A percentile compares a stretch with the other conserved stretches of the same genome.
Evolutionary conservation across 1,284 basidiomycete genomes (phyloP).

Genomic region (Pyrrhoderma noxium): DNA sequence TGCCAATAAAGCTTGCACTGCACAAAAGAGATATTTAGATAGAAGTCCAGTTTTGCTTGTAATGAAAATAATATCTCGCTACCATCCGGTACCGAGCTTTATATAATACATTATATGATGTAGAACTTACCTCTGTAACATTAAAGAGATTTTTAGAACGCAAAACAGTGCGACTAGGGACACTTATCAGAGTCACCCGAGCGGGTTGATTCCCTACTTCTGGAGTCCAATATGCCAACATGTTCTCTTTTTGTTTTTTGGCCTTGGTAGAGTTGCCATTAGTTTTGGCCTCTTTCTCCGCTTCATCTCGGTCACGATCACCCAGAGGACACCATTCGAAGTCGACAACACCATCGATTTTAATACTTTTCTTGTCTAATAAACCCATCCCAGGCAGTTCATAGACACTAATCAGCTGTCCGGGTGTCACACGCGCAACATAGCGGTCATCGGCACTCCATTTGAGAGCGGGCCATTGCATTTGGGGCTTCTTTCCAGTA

Average conservation of each 20-base stretch:
- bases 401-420: conserved; percentile 93
- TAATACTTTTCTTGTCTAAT: conserved; percentile 95
- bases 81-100: conserved; percentile 1
- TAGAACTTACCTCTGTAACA: conserved; percentile 78
- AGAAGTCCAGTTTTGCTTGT: neutral
- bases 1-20: conserved; percentile 99
- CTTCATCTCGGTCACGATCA: conserved; percentile 80
- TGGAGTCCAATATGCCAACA: conserved; percentile 97
- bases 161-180: conserved; percentile 81
- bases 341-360: conserved; percentile 96
- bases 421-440: conserved; percentile 83
- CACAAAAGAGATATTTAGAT: neutral
- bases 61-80: neutral
- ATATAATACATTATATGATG: neutral
- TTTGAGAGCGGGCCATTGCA: conserved; percentile 94
- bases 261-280: conserved; percentile 39
- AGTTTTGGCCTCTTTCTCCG: conserved; percentile 45
- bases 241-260: conserved; percentile 77
- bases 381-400: conserved; percentile 93
- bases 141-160: conserved; percentile 98
- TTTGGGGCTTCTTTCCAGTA: conserved; percentile 62
- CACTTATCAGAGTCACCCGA: conserved; percentile 85
- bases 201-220: conserved; percentile 97
- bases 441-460: conserved; percentile 98
- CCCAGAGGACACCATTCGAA: conserved; percentile 98